These are phyloP conservation scores for Stagonosporopsis cucurbitacearum DNA, from an alignment of 2,329 filamentous ascomycete species.

Conservation along the genomic window DNA sequence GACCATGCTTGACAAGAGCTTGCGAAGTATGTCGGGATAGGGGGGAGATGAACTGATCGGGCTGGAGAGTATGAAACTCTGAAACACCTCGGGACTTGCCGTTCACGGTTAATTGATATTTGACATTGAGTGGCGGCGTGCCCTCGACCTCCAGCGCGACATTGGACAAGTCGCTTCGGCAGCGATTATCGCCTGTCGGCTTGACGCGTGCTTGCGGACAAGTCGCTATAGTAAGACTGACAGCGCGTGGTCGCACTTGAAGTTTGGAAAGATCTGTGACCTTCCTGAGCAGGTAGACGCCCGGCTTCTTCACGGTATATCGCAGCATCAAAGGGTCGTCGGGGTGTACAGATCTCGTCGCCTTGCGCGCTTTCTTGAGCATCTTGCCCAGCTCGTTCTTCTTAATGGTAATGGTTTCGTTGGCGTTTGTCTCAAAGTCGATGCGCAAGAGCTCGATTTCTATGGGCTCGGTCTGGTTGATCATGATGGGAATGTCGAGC, in stretches of 20 bases:
- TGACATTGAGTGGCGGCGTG: slow-evolving; percentile 88
- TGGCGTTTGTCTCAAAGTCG: slow-evolving; percentile 79
- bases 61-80: slow-evolving; percentile 85
- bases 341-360: slow-evolving; percentile 55
- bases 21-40: slow-evolving; percentile 67
- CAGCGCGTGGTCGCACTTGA: slow-evolving; percentile 78
- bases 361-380: slow-evolving; percentile 72
- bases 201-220: slow-evolving; percentile 83
- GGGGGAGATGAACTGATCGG: slow-evolving; percentile 82
- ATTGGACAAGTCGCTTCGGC: slow-evolving; percentile 86
- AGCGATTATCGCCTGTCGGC: slow-evolving; percentile 71
- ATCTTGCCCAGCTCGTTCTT: slow-evolving; percentile 77
- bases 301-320: slow-evolving; percentile 81
- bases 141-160: slow-evolving; percentile 83
- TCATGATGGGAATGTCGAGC: slow-evolving; percentile 78
- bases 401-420: slow-evolving; percentile 79
- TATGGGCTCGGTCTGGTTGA: slow-evolving; percentile 91
- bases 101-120: slow-evolving; percentile 89
- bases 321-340: slow-evolving; percentile 70
- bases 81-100: slow-evolving; percentile 82
- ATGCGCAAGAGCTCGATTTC: slow-evolving; percentile 87
- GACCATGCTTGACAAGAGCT: slow-evolving; percentile 62
- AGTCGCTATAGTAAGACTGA: slow-evolving; percentile 81
- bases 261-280: slow-evolving; percentile 94
- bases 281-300: slow-evolving; percentile 82